Conservation (phyloP, 1,139 yeast species). For the Saccharomycopsis crataegensis region DNA sequence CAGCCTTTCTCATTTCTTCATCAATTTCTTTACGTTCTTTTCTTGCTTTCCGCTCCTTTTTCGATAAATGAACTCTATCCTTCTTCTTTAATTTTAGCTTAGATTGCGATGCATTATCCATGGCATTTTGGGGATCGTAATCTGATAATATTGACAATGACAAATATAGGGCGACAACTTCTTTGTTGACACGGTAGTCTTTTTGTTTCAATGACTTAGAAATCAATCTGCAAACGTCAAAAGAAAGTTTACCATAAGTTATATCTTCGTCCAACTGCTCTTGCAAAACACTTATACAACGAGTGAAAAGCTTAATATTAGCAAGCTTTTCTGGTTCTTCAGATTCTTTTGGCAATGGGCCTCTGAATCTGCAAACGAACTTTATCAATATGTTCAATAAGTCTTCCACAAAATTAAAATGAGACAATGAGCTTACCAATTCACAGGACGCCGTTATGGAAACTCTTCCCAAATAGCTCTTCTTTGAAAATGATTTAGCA, state of each 20-base stretch:
- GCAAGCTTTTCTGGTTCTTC: constrained; percentile 26
- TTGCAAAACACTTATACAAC: constrained; percentile 61
- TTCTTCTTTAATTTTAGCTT: constrained; percentile 61
- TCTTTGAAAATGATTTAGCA: constrained; percentile 30
- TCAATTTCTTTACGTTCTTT: constrained; percentile 84
- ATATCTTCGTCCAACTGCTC: constrained; percentile 61
- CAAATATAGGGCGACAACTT: constrained; percentile 66
- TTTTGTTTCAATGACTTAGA: constrained; percentile 68
- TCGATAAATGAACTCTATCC: constrained; percentile 82
- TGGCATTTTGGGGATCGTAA: constrained; percentile 61
- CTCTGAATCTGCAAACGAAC: constrained; percentile 17
- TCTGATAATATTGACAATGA: constrained; percentile 64
- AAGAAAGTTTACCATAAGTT: constrained; percentile 68
- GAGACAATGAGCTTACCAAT: constrained; percentile 57
- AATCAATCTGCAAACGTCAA: constrained; percentile 61
- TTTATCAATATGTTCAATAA: constrained; percentile 42
- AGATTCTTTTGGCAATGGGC: constrained; percentile 16
- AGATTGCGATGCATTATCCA: constrained; percentile 36
- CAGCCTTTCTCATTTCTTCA: constrained; percentile 82
- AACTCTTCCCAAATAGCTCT: constrained; percentile 42
- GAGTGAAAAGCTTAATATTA: constrained; percentile 37
- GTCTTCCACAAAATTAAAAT: constrained; percentile 75
- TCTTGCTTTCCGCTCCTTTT: constrained; percentile 78
- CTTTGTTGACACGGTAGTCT: constrained; percentile 75
- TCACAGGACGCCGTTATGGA: constrained; percentile 79